Conservation (phyloP, 352 stramenopile species). For the Globisporangium spinosum region DNA sequence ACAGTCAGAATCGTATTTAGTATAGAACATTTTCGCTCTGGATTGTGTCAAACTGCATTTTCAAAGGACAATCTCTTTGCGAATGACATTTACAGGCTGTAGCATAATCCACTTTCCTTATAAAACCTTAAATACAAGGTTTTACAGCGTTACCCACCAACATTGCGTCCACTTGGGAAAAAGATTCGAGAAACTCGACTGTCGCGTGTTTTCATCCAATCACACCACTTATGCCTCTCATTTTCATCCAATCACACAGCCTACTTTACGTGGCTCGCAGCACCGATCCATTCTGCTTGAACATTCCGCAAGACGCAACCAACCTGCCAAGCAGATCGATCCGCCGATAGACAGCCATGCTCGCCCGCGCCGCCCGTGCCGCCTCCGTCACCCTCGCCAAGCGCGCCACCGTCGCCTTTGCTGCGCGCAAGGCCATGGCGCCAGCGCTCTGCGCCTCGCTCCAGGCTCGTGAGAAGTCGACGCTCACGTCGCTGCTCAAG, state of each 20-base stretch:
- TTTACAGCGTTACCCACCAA: not conserved
- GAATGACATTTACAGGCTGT: not conserved
- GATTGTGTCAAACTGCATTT: too few species aligned
- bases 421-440: constrained; percentile 14
- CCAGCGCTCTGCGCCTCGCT: constrained; percentile 26
- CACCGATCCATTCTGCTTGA: not conserved
- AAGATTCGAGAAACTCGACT: constrained; percentile 13
- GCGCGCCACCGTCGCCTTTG: constrained; percentile 21
- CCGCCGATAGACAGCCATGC: constrained; percentile 23
- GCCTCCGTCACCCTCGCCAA: constrained; percentile 26
- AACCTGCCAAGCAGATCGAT: constrained; percentile 5
- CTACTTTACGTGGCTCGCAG: constrained; percentile 8
- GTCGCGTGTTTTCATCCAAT: constrained; percentile 5
- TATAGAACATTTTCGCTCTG: not conserved
- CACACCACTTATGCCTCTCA: not conserved
- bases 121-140: not conserved
- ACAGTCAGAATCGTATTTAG: not conserved
- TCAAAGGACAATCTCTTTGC: not conserved
- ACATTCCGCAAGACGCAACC: constrained; percentile 10
- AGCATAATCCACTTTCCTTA: not conserved
- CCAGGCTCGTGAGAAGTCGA: constrained; percentile 56
- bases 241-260: not conserved
- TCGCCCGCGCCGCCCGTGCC: constrained; percentile 40
- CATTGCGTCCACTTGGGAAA: not conserved
- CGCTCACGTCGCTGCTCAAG: constrained; percentile 40